Percentiles rank a stretch among this genome's conserved stretches.
These are phyloP conservation scores for Arctostaphylos glauca DNA, from an alignment of 148 eudicot species.

Conservation along the genomic window DNA sequence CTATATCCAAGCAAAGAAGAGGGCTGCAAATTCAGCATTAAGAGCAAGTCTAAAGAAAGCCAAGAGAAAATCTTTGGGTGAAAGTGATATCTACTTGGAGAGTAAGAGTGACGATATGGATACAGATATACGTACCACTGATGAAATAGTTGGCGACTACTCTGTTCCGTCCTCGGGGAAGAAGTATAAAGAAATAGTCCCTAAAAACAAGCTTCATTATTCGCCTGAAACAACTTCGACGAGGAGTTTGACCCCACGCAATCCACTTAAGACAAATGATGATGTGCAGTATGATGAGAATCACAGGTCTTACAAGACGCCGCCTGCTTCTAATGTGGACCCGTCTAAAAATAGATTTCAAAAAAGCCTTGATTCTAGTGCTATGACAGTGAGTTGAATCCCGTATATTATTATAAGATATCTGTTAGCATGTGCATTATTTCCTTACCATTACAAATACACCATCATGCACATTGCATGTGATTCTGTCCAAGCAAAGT, in stretches of 20 bases:
- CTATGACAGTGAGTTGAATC: constrained; percentile 41
- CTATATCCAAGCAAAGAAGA: constrained; percentile 94
- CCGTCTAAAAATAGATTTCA: constrained; percentile 48
- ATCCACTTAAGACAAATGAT: constrained; percentile 45
- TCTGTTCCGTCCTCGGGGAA: constrained; percentile 42
- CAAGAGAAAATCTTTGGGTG: constrained; percentile 61
- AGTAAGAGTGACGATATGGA: constrained; percentile 88
- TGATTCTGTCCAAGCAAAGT: background rate
- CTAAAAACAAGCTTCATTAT: constrained; percentile 35
- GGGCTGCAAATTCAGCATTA: constrained; percentile 92
- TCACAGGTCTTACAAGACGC: constrained; percentile 45
- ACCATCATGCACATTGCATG: background rate
- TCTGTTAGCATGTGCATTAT: background rate
- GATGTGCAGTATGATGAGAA: constrained; percentile 47
- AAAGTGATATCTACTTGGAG: constrained; percentile 57
- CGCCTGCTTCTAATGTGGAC: constrained; percentile 46
- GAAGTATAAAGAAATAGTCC: constrained; percentile 41
- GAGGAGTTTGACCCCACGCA: constrained; percentile 33
- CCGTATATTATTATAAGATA: too few relatives aligned
- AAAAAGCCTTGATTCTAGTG: constrained; percentile 42
- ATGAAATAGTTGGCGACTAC: constrained; percentile 41
- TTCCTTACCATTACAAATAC: background rate
- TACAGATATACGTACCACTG: constrained; percentile 47
- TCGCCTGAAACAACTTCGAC: constrained; percentile 56
- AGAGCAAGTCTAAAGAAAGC: constrained; percentile 81